phyloP scores from a whole-genome alignment of 352 stramenopile species.

The Phytophthora pinifolia region DNA sequence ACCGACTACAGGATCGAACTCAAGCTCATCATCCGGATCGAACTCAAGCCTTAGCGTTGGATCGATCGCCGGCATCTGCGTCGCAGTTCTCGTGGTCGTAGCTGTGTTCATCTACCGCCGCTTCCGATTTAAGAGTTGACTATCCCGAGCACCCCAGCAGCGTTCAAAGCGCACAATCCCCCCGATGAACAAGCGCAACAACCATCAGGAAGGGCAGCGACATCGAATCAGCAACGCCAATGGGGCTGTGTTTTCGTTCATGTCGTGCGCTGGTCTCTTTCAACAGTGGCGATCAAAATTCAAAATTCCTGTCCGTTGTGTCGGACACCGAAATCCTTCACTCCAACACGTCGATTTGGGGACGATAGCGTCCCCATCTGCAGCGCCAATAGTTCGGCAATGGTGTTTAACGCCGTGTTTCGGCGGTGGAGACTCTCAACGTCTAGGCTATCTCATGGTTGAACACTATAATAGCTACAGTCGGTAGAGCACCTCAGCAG shows the following conservation, averaged over 20 bases:
- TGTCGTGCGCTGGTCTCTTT: too few species aligned
- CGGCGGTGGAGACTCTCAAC: too few species aligned
- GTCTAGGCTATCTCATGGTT: too few species aligned
- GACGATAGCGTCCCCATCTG: slow-evolving; percentile 4
- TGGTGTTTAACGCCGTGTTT: background rate
- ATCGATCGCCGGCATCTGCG: background rate
- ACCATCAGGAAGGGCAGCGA: background rate
- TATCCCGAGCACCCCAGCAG: background rate
- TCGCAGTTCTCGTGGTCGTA: background rate
- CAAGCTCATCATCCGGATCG: background rate
- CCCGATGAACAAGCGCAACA: background rate
- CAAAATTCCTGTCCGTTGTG: too few species aligned
- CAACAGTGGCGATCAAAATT: too few species aligned
- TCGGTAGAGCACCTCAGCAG: slow-evolving; percentile 18
- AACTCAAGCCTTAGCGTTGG: background rate
- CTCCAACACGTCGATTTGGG: too few species aligned
- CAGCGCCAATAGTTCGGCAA: slow-evolving; percentile 1
- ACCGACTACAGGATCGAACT: background rate
- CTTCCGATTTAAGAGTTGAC: background rate
- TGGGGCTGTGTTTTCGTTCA: too few species aligned
- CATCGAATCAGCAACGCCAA: too few species aligned
- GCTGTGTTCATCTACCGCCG: slow-evolving; percentile 1
- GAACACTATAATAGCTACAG: slow-evolving; percentile 14
- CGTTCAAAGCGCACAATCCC: background rate
- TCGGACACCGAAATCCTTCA: too few species aligned